Conservation (phyloP, 768 basidiomycete species). For the Trametes meyenii region DNA sequence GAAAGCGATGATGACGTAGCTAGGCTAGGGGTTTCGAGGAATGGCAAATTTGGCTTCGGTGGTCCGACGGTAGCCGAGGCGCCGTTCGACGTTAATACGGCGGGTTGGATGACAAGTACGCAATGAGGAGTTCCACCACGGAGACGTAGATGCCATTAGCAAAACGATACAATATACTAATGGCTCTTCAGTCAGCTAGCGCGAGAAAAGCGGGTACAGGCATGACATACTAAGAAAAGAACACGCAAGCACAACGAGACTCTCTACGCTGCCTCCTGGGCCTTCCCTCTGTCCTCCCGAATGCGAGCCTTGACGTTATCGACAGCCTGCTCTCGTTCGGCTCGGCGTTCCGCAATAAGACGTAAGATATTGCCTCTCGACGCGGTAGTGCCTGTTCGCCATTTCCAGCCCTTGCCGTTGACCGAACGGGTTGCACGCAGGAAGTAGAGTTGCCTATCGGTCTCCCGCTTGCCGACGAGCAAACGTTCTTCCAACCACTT, state of each 20-base stretch:
- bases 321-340: slow-evolving; percentile 45
- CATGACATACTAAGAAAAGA: background rate
- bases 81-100: too few relatives aligned
- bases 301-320: slow-evolving; percentile 39
- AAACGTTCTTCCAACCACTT: slow-evolving; percentile 69
- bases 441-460: slow-evolving; percentile 33
- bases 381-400: slow-evolving; percentile 41
- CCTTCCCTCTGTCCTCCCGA: slow-evolving; percentile 26
- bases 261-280: slow-evolving; percentile 3
- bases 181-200: background rate
- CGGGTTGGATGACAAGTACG: too few relatives aligned
- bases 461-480: slow-evolving; percentile 14
- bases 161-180: background rate
- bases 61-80: too few relatives aligned
- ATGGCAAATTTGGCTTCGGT: too few relatives aligned
- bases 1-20: too few relatives aligned
- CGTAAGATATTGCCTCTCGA: slow-evolving; percentile 53
- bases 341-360: slow-evolving; percentile 50
- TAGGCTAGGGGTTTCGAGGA: too few relatives aligned
- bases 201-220: too few relatives aligned
- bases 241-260: background rate
- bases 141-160: background rate
- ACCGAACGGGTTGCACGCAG: slow-evolving; percentile 29
- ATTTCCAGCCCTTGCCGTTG: slow-evolving; percentile 36
- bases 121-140: too few relatives aligned